Evolutionary conservation across 2,329 filamentous ascomycete species (phyloP), one percentile per base, ranked within the genome.

Genomic region (Colletotrichum camelliae): DNA sequence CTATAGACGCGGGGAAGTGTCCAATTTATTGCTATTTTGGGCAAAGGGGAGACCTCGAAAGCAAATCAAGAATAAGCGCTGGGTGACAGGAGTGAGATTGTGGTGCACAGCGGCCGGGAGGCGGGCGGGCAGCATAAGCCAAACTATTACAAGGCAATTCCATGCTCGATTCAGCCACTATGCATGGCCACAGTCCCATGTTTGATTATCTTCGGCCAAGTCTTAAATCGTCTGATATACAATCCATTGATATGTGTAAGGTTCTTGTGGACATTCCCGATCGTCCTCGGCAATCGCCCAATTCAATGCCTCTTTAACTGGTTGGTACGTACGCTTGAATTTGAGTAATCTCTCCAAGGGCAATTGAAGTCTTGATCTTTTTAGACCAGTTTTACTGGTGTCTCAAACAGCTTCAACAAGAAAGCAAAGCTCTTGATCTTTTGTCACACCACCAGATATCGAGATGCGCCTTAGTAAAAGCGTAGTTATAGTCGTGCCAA

Each of bases 331-430:
- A 4, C 39, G 2, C 9, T 33, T 33, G 10, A 9, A 10, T 33
- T 33, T 33, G 31, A 10, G 31, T 10, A 33, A 33, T 52, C 21
- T 52, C 5, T 13, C 43, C 43, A n/a, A 52, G 43, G 6, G n/a
- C n/a, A 52, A 52, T 29, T 29, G 29, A 29, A 7, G n/a, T 21
- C n/a, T 48, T 13, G 24, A 13, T n/a, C 16, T 48, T 0, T 48
- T n/a, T 13, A 21, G 4, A 4, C 12, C 0, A n/a, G 18, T 4
- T 48, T 21, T 10, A 0, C n/a, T 52, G 43, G n/a, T 21, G 0
- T 5, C 43, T 7, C 5, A 4, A 3, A 52, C 6, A 21, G 43
- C n/a, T n/a, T 21, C n/a, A 7, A 18, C 43, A 7, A 52, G n/a
- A 52, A 21, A 12, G n/a, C 31, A 13, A 7, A 7, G n/a, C 43